Conservation (phyloP, 495 filamentous ascomycete species). For the Lindgomyces ingoldianus region DNA sequence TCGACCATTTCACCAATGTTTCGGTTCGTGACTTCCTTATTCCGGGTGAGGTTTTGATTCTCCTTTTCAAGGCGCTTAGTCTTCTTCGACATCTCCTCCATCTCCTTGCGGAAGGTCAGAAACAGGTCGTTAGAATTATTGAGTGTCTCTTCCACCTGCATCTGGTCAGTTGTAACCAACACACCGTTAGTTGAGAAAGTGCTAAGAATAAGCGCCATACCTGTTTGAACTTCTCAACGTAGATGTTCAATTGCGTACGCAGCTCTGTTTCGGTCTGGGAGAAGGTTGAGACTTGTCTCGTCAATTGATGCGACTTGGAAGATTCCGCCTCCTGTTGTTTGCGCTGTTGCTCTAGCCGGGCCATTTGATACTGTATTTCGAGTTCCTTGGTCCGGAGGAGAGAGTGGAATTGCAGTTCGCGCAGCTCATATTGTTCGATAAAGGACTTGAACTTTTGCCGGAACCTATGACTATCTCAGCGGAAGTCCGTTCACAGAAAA, state of each 20-base stretch:
- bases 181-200: conserved; percentile 22
- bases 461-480: conserved; percentile 57
- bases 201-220: conserved; percentile 54
- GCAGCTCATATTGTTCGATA: conserved; percentile 91
- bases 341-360: conserved; percentile 82
- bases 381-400: conserved; percentile 90
- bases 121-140: conserved; percentile 99
- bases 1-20: conserved; percentile 99
- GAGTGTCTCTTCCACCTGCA: conserved; percentile 94
- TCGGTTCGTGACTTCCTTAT: conserved; percentile 88
- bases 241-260: conserved; percentile 93
- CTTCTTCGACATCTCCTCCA: conserved; percentile 99
- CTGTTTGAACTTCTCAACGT: conserved; percentile 99
- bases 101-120: conserved; percentile 96
- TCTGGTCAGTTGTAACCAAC: conserved; percentile 40
- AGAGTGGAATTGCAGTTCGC: conserved; percentile 87
- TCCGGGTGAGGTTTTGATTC: conserved; percentile 85
- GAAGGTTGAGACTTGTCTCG: conserved; percentile 90
- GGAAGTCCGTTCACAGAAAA: background rate
- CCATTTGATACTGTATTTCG: conserved; percentile 89
- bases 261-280: conserved; percentile 94
- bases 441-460: conserved; percentile 88
- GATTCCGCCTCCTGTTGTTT: conserved; percentile 81
- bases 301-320: conserved; percentile 76
- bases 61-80: conserved; percentile 97